A percentile compares a stretch with the other conserved stretches of the same genome.
Conservation (phyloP, 805 yeast species). For the Myxozyma lipomycoides region DNA sequence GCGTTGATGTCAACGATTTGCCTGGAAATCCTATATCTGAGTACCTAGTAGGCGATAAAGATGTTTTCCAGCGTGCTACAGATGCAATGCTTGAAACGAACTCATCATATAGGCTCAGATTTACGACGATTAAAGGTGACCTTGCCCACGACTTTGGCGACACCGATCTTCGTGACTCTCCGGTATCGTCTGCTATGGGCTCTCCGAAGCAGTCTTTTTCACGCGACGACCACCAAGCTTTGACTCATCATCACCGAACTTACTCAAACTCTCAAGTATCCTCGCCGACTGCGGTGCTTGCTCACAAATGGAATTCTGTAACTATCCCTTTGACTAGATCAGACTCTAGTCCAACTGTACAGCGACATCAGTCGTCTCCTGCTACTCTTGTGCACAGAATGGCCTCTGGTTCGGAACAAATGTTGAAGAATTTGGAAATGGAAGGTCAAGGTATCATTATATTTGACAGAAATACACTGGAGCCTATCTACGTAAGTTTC, state of each 20-base stretch:
- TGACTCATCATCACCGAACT: background rate
- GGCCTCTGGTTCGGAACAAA: background rate
- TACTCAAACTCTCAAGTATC: background rate
- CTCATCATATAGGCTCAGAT: constrained; percentile 26
- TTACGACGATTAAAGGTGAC: constrained; percentile 25
- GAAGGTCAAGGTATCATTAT: constrained; percentile 94
- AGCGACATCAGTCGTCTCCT: constrained; percentile 5
- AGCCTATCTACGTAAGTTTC: constrained; percentile 55
- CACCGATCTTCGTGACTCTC: background rate
- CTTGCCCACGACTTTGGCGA: constrained; percentile 19
- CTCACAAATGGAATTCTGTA: background rate
- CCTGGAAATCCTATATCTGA: constrained; percentile 30
- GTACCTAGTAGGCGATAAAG: constrained; percentile 31
- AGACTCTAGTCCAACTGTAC: constrained; percentile 3
- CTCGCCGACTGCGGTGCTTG: background rate
- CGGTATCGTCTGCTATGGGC: background rate
- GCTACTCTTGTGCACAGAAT: background rate
- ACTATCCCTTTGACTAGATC: background rate
- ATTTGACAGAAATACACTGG: constrained; percentile 51
- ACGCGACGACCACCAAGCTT: background rate
- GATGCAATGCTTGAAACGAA: constrained; percentile 36
- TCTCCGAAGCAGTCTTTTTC: background rate
- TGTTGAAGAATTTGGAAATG: constrained; percentile 44
- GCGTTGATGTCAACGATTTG: constrained; percentile 18
- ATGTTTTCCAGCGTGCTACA: constrained; percentile 35